Conservation (phyloP, 2,329 filamentous ascomycete species). For the Periconia digitata region DNA sequence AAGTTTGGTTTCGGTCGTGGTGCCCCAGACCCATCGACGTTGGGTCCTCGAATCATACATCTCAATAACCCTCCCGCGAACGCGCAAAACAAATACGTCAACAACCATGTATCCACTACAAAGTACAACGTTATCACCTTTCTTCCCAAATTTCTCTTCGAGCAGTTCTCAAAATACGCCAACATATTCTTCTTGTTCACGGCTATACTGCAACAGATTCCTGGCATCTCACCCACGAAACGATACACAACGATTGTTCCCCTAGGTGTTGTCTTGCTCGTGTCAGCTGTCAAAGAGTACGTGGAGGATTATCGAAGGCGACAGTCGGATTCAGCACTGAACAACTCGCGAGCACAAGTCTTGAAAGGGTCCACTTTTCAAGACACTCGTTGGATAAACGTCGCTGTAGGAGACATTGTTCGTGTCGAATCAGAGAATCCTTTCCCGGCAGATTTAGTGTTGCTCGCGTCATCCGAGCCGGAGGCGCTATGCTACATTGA, state of each 20-base stretch:
- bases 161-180: slow-evolving; percentile 99
- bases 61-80: slow-evolving; percentile 97
- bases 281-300: slow-evolving; percentile 94
- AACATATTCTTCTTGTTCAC: slow-evolving; percentile 99
- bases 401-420: slow-evolving; percentile 88
- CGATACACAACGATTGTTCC: slow-evolving; percentile 94
- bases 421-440: slow-evolving; percentile 92
- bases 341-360: slow-evolving; percentile 82
- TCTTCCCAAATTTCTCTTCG: slow-evolving; percentile 92
- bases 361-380: slow-evolving; percentile 81
- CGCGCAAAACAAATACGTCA: slow-evolving; percentile 81
- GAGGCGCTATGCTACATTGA: slow-evolving; percentile 99
- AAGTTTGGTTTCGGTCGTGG: slow-evolving; percentile 87
- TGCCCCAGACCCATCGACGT: slow-evolving; percentile 84
- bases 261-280: slow-evolving; percentile 82
- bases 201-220: slow-evolving; percentile 90
- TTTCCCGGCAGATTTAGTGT: slow-evolving; percentile 89
- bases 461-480: slow-evolving; percentile 92
- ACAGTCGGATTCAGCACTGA: slow-evolving; percentile 81
- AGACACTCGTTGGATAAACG: slow-evolving; percentile 90
- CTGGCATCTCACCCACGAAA: slow-evolving; percentile 91
- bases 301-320: slow-evolving; percentile 93
- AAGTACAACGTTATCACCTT: slow-evolving; percentile 97
- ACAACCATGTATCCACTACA: slow-evolving; percentile 96
- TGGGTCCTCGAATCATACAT: slow-evolving; percentile 90